These are phyloP conservation scores for Botrytis paeoniae DNA, from an alignment of 2,329 filamentous ascomycete genomes.

Conservation along the genomic window DNA sequence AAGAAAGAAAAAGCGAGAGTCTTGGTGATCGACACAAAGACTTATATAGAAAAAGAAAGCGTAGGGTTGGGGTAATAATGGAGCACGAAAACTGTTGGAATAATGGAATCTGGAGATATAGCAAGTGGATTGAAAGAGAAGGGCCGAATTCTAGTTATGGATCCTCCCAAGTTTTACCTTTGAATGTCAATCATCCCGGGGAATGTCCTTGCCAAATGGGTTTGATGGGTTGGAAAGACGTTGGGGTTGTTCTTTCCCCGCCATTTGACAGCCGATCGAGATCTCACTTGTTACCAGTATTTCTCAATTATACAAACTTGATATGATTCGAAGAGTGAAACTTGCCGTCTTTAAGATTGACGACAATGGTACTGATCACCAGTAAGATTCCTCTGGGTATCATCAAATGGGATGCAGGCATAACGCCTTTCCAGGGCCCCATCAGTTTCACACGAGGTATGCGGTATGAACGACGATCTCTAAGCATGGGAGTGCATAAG, in stretches of 20 bases:
- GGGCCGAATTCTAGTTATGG: constrained; percentile 13
- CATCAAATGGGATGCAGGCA: neutral
- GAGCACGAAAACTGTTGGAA: constrained; percentile 9
- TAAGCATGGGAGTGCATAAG: neutral
- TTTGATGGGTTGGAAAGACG: neutral
- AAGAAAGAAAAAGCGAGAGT: neutral
- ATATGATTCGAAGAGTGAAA: neutral
- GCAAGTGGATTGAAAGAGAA: constrained; percentile 7
- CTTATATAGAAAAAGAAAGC: constrained; percentile 7
- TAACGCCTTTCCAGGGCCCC: neutral
- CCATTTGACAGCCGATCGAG: neutral
- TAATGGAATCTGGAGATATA: constrained; percentile 2
- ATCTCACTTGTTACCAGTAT: neutral
- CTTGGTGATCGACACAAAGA: constrained; percentile 8
- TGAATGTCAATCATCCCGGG: neutral
- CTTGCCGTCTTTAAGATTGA: neutral
- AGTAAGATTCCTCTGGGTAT: neutral
- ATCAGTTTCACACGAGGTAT: neutral
- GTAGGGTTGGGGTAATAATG: constrained; percentile 5
- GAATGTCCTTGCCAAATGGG: constrained; percentile 3
- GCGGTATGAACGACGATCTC: neutral
- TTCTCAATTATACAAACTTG: neutral
- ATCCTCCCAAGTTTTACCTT: neutral
- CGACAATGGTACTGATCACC: neutral
- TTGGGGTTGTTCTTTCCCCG: constrained; percentile 9